Evolutionary conservation across 345 rosid genomes (phyloP), one percentile per base, ranked within the genome.

Genomic region (Acer saccharum): DNA sequence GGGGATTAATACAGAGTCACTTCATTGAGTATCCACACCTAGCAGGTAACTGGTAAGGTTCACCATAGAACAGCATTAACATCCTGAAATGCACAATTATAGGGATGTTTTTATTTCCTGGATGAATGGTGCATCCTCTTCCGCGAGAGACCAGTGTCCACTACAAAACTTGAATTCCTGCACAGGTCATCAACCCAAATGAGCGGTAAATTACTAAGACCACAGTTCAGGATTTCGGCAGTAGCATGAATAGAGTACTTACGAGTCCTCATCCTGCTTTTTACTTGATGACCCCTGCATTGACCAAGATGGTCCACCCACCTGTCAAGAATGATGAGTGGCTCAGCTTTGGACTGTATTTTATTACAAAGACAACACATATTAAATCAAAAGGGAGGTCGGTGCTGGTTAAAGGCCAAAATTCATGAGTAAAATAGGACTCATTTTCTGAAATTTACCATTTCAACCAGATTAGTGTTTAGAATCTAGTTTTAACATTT

Each of bases 251-350:
- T 10, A 72, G 11, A 27, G 65, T 27, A 79, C 91, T 87, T 88
- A 95, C 98, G 68, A 74, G 79, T 88, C 84, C 60, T 85, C 86
- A 18, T 85, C 88, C 29, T 82, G 82, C 72, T 81, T 86, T 76
- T 77, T 87, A 85, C 82, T 87, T 64, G 95, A 85, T 21, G 87
- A 84, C 76, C 86, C 94, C 57, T 84, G 85, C 69, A 77, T 79
- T 46, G 77, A 65, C 57, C 35, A 75, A 67, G 90, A 88, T 76
- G 85, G 82, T 68, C 85, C 83, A 72, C 78, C 86, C 50, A 74
- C 89, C 98, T 92, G 87, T 80, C 75, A 78, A 68, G 48, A 73
- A 74, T n/a, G 39, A 73, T 44, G 62, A 82, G 70, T 43, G 12
- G 46, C 35, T 78, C 57, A 68, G 74, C 1, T 46, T 61, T 55